Conservation (phyloP, 345 rosid genomes). For the Citrus trifoliata region DNA sequence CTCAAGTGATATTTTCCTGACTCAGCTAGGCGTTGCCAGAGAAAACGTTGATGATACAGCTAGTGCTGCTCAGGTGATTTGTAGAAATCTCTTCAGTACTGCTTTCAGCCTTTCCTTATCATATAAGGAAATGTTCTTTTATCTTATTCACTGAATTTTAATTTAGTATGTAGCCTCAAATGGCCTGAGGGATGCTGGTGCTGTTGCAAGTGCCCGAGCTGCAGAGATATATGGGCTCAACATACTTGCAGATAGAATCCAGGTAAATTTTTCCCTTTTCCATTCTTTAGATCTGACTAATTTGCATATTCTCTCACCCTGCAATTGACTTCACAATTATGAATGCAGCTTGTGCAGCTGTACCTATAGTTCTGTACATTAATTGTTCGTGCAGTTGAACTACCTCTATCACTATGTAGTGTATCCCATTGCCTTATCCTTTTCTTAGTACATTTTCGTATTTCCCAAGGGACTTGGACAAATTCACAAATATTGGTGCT, state of each 20-base stretch:
- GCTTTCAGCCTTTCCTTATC: background rate
- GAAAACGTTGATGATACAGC: slow-evolving; percentile 48
- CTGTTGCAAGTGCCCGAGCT: slow-evolving; percentile 71
- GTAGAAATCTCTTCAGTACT: background rate
- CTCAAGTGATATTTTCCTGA: slow-evolving; percentile 35
- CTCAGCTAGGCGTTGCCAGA: slow-evolving; percentile 37
- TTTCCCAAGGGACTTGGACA: background rate
- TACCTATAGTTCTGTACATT: background rate
- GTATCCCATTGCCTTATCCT: background rate
- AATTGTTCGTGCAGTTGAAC: background rate
- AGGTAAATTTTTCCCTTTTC: slow-evolving; percentile 28
- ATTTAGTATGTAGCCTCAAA: slow-evolving; percentile 46
- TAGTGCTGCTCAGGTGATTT: slow-evolving; percentile 49
- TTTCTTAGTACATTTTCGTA: background rate
- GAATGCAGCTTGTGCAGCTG: background rate
- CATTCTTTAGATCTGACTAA: background rate
- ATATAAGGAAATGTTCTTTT: background rate
- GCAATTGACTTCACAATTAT: background rate
- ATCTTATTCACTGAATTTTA: slow-evolving; percentile 7
- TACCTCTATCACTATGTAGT: background rate
- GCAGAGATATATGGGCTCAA: slow-evolving; percentile 73
- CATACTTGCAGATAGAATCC: slow-evolving; percentile 59
- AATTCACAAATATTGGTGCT: background rate
- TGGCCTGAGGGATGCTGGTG: slow-evolving; percentile 56
- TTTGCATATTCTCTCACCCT: slow-evolving; percentile 2